Base-by-base conservation (phyloP, 2,329 filamentous ascomycete genomes). In the Cucurbitaria berberidis region DNA sequence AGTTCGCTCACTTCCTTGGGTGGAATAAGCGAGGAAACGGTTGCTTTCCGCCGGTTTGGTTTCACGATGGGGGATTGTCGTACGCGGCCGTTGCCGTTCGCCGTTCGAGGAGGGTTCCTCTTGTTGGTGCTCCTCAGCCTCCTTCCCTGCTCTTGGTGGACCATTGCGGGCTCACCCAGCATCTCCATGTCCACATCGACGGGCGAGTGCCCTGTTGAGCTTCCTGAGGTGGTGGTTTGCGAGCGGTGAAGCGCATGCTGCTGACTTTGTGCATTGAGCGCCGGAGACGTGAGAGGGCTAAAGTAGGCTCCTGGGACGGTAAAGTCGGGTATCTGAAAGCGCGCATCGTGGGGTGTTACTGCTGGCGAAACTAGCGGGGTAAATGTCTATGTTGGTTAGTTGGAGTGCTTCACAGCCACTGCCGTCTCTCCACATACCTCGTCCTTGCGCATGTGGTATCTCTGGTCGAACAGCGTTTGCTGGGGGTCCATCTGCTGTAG, bases 301-400 rank as follows among this genome's bases (percentile, higher is more conserved):
- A 95, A 93, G 76, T 92, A 93, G 29, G 89, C 84, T 30, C 84
- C 84, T 0, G 88, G 86, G 3, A 90, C 81, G 5, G 84, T 82
- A 55, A 74, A 90, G 48, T 85, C 82, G 11, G 80, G 78, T 32
- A 80, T 65, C 47, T 74, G 63, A 70, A 90, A 91, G 59, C 88
- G 86, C 36, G 84, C 81, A 67, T 93, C 90, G 45, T 92, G 81
- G 19, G 90, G 90, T 1, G 90, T 93, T 38, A 93, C 89, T 4
- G 89, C 90, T n/a, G 90, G 90, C 16, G 90, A 93, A 10, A 90
- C 89, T 26, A 93, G 81, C 0, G 90, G 90, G 2, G 90, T 93
- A 69, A 93, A 93, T 9, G 86, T 81, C 83, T 90, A 86, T 85
- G 89, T 29, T 24, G 46, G 62, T 57, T 52, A 73, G 70, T 60